phyloP scores from a whole-genome alignment of 2,329 filamentous ascomycete genomes.

The Malbranchea zuffiana region DNA sequence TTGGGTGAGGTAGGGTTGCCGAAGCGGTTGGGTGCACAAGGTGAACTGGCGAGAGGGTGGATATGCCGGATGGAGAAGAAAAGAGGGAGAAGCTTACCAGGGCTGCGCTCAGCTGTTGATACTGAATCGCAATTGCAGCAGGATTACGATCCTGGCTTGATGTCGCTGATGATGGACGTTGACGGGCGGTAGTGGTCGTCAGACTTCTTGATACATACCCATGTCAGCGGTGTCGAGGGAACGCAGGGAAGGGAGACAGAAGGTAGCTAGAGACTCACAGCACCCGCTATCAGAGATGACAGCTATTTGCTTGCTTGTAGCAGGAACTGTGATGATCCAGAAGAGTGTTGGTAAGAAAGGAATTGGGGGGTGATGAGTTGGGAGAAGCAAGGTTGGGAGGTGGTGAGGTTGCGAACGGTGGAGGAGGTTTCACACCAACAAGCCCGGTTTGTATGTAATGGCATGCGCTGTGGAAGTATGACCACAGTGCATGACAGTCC shows the following conservation, averaged over 20 bases:
- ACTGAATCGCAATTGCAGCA: slow-evolving; percentile 26
- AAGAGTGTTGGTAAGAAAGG: slow-evolving; percentile 5
- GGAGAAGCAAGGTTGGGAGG: slow-evolving; percentile 2
- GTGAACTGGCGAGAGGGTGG: slow-evolving; percentile 21
- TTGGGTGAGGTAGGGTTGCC: slow-evolving; percentile 23
- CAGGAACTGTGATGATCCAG: slow-evolving; percentile 3
- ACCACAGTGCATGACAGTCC: slow-evolving; percentile 4
- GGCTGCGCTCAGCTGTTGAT: slow-evolving; percentile 12
- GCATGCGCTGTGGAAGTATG: slow-evolving; percentile 9
- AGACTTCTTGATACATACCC: slow-evolving; percentile 10
- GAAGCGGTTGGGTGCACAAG: slow-evolving; percentile 14
- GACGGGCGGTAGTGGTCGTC: slow-evolving; percentile 5
- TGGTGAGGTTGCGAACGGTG: slow-evolving; percentile 10
- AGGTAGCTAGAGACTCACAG: not conserved
- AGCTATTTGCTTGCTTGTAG: no score
- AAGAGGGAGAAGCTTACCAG: slow-evolving; percentile 12
- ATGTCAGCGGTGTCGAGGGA: slow-evolving; percentile 1
- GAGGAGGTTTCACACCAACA: slow-evolving; percentile 11
- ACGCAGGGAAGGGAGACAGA: not conserved
- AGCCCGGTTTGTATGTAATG: no score
- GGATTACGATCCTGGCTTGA: slow-evolving; percentile 13
- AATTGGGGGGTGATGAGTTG: no score
- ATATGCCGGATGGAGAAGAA: slow-evolving; percentile 27
- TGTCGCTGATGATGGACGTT: slow-evolving; percentile 5
- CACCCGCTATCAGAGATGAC: not conserved